Conservation (phyloP, 2,329 filamentous ascomycete species). For the Alternaria metachromatica region DNA sequence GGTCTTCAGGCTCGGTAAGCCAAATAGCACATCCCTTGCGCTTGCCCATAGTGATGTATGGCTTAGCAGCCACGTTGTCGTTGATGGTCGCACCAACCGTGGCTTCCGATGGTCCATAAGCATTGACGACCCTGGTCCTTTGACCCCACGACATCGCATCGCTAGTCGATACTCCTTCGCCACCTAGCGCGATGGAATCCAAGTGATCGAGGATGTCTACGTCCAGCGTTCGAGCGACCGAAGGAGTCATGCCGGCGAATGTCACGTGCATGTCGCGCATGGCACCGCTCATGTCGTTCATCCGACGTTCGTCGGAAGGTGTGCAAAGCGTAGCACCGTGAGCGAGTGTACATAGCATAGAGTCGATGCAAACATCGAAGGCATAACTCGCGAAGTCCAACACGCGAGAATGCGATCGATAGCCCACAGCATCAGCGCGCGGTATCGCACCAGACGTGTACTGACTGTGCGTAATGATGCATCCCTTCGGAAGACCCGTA, state of each 20-base stretch:
- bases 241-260: slow-evolving; percentile 47
- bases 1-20: slow-evolving; percentile 51
- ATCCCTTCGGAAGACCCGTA: slow-evolving; percentile 46
- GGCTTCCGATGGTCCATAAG: slow-evolving; percentile 47
- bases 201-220: slow-evolving; percentile 50
- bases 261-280: slow-evolving; percentile 46
- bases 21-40: slow-evolving; percentile 46
- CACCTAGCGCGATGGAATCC: slow-evolving; percentile 53
- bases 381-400: slow-evolving; percentile 48
- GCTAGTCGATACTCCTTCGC: slow-evolving; percentile 45
- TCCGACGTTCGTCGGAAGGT: slow-evolving; percentile 54
- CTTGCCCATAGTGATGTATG: slow-evolving; percentile 48
- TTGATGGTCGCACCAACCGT: slow-evolving; percentile 47
- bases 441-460: slow-evolving; percentile 47
- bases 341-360: slow-evolving; percentile 45
- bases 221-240: slow-evolving; percentile 46
- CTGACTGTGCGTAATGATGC: slow-evolving; percentile 44
- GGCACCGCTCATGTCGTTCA: slow-evolving; percentile 55
- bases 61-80: slow-evolving; percentile 33
- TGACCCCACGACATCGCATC: slow-evolving; percentile 54
- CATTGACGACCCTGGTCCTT: slow-evolving; percentile 44
- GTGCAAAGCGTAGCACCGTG: slow-evolving; percentile 46
- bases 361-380: slow-evolving; percentile 48
- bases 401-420: slow-evolving; percentile 41
- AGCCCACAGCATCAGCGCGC: slow-evolving; percentile 42